Base-by-base conservation (phyloP, 148 eudicot species). In the Dysphania ambrosioides region DNA sequence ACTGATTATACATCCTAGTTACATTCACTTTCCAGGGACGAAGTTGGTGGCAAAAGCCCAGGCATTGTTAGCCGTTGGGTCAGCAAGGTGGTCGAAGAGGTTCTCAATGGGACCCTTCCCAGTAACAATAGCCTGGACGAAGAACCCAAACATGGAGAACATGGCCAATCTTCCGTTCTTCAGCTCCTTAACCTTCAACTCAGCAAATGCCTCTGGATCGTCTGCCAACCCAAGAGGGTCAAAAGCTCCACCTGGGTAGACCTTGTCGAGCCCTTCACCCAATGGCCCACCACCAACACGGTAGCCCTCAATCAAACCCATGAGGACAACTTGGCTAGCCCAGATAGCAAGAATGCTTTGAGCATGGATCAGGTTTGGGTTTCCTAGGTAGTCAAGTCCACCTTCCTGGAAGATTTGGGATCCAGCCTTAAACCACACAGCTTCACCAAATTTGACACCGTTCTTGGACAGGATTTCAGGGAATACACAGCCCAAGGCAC, bases 71-170 rank as follows among this genome's bases (percentile, higher is more conserved):
- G 84, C 82, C 0, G 79, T 87, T n/a, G 91, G 88, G 70, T 85
- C 88, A 8, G 87, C 87, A 57, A 88, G 42, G 67, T 85, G 86
- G 79, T 88, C 91, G 21, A 34, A 80, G 5, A 88, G 77, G 85
- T 86, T 85, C 81, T 88, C 88, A 16, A 86, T 73, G 36, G 87
- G 91, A 41, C 88, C 91, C 78, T 88, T 88, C 30, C 88, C 88
- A 9, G 88, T 87, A n/a, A 88, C 87, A 70, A 87, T 87, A 18
- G 88, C 91, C 44, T 85, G 91, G 7, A 87, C 87, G 63, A 87
- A 87, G 88, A 80, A 88, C 35, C 88, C 91, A 27, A 88, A 88
- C 88, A 83, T 84, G 18, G 91, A 88, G 72, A 84, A 83, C 91
- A 88, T 88, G 19, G 88, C 88, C 75, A 88, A 47, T 62, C 88